Evolutionary conservation across 768 basidiomycete species (phyloP).

Genomic region (Trametes maxima): DNA sequence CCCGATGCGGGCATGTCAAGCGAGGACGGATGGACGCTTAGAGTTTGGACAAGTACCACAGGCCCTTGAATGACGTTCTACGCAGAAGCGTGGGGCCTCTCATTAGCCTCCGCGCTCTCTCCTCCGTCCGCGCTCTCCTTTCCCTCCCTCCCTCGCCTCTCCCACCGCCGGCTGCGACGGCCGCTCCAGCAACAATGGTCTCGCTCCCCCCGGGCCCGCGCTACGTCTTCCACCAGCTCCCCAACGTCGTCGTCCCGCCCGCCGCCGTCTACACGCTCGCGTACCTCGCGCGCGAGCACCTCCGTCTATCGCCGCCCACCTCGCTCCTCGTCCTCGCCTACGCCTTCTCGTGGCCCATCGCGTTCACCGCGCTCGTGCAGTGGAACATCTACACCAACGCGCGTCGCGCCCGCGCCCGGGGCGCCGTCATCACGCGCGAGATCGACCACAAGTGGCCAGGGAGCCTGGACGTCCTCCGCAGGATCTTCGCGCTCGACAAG

Average conservation of each 20-base stretch:
- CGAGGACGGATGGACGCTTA: too few relatives aligned
- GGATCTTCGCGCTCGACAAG: slow-evolving; percentile 13
- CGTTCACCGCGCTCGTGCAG: slow-evolving; percentile 15
- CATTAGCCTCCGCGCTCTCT: too few relatives aligned
- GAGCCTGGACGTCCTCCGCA: slow-evolving; percentile 21
- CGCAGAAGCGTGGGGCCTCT: too few relatives aligned
- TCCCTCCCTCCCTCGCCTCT: background rate
- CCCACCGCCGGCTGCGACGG: background rate
- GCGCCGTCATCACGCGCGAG: slow-evolving; percentile 19
- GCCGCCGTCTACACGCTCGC: slow-evolving; percentile 14
- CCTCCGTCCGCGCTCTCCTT: background rate
- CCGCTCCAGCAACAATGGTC: background rate
- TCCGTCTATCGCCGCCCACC: background rate
- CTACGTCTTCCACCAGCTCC: slow-evolving; percentile 15
- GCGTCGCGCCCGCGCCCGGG: slow-evolving; percentile 15
- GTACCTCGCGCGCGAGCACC: slow-evolving; percentile 11
- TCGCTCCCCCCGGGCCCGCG: slow-evolving; percentile 20
- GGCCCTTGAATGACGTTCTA: too few relatives aligned
- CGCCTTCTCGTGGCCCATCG: slow-evolving; percentile 23
- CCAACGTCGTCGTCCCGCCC: slow-evolving; percentile 31
- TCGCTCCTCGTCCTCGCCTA: slow-evolving; percentile 21
- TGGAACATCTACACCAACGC: slow-evolving; percentile 15
- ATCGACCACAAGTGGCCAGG: slow-evolving; percentile 20
- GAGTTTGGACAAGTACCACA: too few relatives aligned
- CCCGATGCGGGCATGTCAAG: too few relatives aligned